These are phyloP conservation scores for Aureobasidium mangrovei DNA, from an alignment of 2,329 filamentous ascomycete genomes.

Conservation along the genomic window DNA sequence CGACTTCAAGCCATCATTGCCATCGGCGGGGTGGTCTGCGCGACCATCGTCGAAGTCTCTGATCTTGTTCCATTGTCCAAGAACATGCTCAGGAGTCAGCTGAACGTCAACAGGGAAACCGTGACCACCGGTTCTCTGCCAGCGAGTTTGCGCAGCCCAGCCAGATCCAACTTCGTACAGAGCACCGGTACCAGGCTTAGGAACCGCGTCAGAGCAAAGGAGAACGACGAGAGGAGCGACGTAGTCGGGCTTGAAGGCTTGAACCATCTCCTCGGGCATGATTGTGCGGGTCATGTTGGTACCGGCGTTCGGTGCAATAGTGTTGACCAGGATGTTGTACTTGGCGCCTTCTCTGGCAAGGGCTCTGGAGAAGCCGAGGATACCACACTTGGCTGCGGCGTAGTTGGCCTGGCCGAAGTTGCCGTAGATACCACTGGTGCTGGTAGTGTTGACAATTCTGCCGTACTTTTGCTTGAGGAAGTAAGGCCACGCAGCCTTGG, in stretches of 20 bases:
- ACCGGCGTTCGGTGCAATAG: slow-evolving; percentile 93
- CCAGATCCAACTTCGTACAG: slow-evolving; percentile 93
- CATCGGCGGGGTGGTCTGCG: slow-evolving; percentile 75
- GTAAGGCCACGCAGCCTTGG: slow-evolving; percentile 95
- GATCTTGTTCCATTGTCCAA: slow-evolving; percentile 67
- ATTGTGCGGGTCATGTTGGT: slow-evolving; percentile 91
- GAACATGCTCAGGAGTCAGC: slow-evolving; percentile 76
- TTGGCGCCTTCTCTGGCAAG: slow-evolving; percentile 88
- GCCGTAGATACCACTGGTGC: slow-evolving; percentile 94
- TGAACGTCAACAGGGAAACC: slow-evolving; percentile 82
- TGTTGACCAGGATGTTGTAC: slow-evolving; percentile 98
- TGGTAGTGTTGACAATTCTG: slow-evolving; percentile 92
- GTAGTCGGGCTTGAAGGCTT: slow-evolving; percentile 98
- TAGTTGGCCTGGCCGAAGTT: slow-evolving; percentile 99
- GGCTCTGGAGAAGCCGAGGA: slow-evolving; percentile 88
- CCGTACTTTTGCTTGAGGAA: slow-evolving; percentile 99
- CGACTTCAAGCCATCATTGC: slow-evolving; percentile 67
- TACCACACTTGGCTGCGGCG: slow-evolving; percentile 61
- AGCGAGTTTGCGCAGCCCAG: slow-evolving; percentile 85
- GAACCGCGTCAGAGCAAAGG: slow-evolving; percentile 78
- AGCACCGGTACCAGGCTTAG: slow-evolving; percentile 71
- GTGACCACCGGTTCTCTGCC: slow-evolving; percentile 84
- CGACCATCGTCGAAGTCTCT: slow-evolving; percentile 80
- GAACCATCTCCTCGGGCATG: slow-evolving; percentile 93
- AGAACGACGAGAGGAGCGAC: slow-evolving; percentile 87